Conservation (phyloP, 1,139 yeast genomes). For the Geotrichum australiense region DNA sequence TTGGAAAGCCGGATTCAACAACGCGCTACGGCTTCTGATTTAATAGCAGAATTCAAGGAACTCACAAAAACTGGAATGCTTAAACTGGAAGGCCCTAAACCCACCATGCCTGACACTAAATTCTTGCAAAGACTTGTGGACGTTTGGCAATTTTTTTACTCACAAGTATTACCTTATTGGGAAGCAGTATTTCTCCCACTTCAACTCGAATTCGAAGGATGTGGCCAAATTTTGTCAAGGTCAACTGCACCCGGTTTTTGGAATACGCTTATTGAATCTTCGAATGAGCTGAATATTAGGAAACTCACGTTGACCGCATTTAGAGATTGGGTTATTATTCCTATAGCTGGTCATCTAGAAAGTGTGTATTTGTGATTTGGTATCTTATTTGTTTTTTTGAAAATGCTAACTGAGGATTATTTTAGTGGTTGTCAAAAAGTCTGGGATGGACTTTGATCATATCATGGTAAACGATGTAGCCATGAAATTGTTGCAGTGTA, state of each 20-base stretch:
- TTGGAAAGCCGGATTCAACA: slow-evolving; percentile 37
- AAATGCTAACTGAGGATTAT: background rate
- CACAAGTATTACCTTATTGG: slow-evolving; percentile 48
- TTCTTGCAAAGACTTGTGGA: slow-evolving; percentile 32
- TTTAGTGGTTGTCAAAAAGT: slow-evolving; percentile 11
- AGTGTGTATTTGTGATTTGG: slow-evolving; percentile 6
- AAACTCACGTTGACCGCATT: slow-evolving; percentile 31
- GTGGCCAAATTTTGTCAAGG: slow-evolving; percentile 32
- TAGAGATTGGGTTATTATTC: slow-evolving; percentile 35
- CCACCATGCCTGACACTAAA: slow-evolving; percentile 22
- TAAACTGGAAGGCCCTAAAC: slow-evolving; percentile 34
- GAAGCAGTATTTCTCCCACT: slow-evolving; percentile 56
- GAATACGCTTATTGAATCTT: slow-evolving; percentile 32
- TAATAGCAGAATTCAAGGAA: slow-evolving; percentile 43
- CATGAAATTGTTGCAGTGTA: slow-evolving; percentile 47
- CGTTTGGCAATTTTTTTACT: slow-evolving; percentile 51
- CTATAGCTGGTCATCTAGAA: slow-evolving; percentile 40
- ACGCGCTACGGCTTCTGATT: slow-evolving; percentile 35
- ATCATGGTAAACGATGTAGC: slow-evolving; percentile 30
- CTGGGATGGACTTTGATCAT: slow-evolving; percentile 21
- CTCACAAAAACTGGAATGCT: slow-evolving; percentile 41
- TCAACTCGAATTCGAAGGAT: slow-evolving; percentile 44
- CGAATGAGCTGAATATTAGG: slow-evolving; percentile 31
- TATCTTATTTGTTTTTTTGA: background rate
- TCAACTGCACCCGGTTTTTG: slow-evolving; percentile 36